Evolutionary conservation across 441 rosid species (phyloP).

Genomic region (Erysimum cheiri): DNA sequence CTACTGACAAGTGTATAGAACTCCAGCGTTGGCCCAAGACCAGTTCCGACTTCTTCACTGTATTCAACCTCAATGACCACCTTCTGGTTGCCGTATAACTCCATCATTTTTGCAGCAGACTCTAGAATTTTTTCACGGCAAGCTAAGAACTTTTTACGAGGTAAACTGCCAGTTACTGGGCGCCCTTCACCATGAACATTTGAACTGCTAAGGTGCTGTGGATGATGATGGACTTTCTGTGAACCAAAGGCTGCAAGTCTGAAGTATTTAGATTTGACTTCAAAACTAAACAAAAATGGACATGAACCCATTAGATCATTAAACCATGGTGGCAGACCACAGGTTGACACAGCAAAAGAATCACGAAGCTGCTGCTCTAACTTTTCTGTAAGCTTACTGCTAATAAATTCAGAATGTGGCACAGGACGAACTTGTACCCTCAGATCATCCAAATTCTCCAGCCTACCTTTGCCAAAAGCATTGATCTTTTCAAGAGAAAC

Average conservation of each 20-base stretch:
- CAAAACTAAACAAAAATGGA: conserved; percentile 93
- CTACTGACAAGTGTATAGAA: conserved; percentile 91
- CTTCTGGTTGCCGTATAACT: conserved; percentile 60
- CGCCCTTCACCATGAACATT: conserved; percentile 62
- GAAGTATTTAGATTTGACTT: conserved; percentile 80
- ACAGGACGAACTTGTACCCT: conserved; percentile 59
- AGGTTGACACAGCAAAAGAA: conserved; percentile 67
- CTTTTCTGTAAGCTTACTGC: conserved; percentile 89
- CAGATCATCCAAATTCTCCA: conserved; percentile 69
- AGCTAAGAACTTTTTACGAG: conserved; percentile 83
- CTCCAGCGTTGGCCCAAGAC: conserved; percentile 98
- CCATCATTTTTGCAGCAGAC: conserved; percentile 92
- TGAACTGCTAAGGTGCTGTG: conserved; percentile 53
- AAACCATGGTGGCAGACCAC: conserved; percentile 93
- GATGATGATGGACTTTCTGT: conserved; percentile 52
- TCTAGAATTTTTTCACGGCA: conserved; percentile 75
- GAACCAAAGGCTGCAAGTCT: conserved; percentile 81
- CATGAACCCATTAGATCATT: conserved; percentile 83
- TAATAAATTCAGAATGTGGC: conserved; percentile 76
- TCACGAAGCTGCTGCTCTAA: conserved; percentile 95
- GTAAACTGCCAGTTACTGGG: conserved; percentile 50
- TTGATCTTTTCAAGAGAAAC: conserved; percentile 62
- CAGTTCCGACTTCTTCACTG: conserved; percentile 96
- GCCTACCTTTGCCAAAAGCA: conserved; percentile 74
- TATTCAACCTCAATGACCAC: conserved; percentile 88